Conservation (phyloP, 148 eudicot species). For the Rhododendron ovatum region DNA sequence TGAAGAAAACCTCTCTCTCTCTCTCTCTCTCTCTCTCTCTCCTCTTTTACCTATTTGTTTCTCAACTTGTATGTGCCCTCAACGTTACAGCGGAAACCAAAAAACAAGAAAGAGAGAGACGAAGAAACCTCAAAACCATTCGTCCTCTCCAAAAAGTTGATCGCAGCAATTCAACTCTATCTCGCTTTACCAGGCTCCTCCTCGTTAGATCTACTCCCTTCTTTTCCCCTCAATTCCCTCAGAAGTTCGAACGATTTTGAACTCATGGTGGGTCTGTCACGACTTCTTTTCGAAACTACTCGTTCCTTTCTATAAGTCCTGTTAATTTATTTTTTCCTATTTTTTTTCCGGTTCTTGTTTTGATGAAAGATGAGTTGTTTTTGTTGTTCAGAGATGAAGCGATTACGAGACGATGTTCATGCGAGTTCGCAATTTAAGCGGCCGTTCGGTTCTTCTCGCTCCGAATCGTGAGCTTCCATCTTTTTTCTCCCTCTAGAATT, state of each 20-base stretch:
- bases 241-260: neutral
- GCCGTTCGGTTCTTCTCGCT: conserved; percentile 61
- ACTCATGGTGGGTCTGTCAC: conserved; percentile 1
- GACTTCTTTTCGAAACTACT: neutral
- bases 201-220: conserved; percentile 16
- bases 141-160: conserved; percentile 13
- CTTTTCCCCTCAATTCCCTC: neutral
- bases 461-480: conserved; percentile 61
- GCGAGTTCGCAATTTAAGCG: conserved; percentile 63
- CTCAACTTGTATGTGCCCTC: neutral
- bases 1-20: neutral
- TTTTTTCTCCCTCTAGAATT: neutral
- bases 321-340: neutral
- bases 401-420: conserved; percentile 62
- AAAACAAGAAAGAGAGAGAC: neutral
- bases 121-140: neutral
- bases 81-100: conserved; percentile 10
- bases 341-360: neutral
- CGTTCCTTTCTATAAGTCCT: neutral
- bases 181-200: neutral
- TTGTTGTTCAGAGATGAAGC: conserved; percentile 59
- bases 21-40: neutral
- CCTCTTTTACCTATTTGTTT: neutral
- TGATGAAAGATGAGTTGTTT: neutral
- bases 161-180: conserved; percentile 6